phyloP scores from a whole-genome alignment of 176 grass and related monocot genomes.

The Luzula sylvatica region DNA sequence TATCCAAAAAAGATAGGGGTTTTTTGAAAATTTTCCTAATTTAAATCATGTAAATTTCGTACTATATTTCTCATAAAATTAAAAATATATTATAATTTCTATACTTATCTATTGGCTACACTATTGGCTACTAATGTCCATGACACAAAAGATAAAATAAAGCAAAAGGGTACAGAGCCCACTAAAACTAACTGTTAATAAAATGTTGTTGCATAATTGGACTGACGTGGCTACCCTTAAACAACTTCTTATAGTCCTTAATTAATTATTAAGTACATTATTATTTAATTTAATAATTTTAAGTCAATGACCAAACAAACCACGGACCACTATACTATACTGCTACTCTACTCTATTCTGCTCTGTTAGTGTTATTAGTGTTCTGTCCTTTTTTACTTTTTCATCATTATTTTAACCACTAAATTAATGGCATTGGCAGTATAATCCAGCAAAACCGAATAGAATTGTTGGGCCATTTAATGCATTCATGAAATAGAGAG shows the following conservation, averaged over 20 bases:
- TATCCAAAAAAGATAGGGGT: too few relatives aligned
- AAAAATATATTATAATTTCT: too few relatives aligned
- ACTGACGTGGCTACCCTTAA: conserved; percentile 17
- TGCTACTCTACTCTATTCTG: too few relatives aligned
- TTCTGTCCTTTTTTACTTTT: background rate
- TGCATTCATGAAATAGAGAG: conserved; percentile 8
- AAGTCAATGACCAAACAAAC: conserved; percentile 16
- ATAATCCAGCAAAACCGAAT: conserved; percentile 12
- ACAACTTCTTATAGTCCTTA: conserved; percentile 14
- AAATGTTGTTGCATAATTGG: conserved; percentile 12
- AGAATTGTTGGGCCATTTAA: conserved; percentile 21
- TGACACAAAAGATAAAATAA: background rate
- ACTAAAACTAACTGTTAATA: conserved; percentile 19
- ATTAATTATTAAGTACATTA: too few relatives aligned
- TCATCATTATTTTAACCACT: background rate
- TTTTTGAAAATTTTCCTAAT: too few relatives aligned
- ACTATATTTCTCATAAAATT: too few relatives aligned
- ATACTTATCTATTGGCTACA: background rate
- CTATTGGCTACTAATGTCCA: background rate
- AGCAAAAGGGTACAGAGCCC: background rate
- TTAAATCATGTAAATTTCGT: too few relatives aligned
- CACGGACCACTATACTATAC: background rate
- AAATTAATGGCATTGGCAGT: background rate
- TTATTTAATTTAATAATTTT: conserved; percentile 1
- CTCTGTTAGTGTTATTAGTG: too few relatives aligned